Evolutionary conservation across 805 yeast genomes (phyloP).

Genomic region (Lachancea kluyveri): DNA sequence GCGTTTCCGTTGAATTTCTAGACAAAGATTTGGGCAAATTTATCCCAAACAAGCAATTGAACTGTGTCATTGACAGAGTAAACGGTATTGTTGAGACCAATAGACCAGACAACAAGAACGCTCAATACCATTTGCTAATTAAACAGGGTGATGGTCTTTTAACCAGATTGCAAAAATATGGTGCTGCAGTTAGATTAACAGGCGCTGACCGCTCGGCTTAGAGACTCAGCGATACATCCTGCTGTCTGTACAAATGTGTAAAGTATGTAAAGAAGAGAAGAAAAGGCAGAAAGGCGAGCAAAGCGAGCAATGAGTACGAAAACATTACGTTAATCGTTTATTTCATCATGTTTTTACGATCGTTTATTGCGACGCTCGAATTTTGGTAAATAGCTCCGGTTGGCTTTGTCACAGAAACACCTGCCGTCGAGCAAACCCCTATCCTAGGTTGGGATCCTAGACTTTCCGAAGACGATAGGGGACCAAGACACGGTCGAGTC

Average conservation of each 20-base stretch:
- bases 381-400: no score
- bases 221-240: no score
- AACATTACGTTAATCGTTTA: background rate
- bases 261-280: background rate
- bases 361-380: no score
- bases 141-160: slow-evolving; percentile 89
- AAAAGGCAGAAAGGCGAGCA: background rate
- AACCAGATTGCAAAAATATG: slow-evolving; percentile 93
- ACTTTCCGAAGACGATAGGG: no score
- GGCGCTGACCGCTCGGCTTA: slow-evolving; percentile 68
- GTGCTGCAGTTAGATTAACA: slow-evolving; percentile 92
- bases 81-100: slow-evolving; percentile 93
- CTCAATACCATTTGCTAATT: slow-evolving; percentile 81
- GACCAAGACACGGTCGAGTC: no score
- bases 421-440: no score
- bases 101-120: slow-evolving; percentile 93
- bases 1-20: slow-evolving; percentile 79
- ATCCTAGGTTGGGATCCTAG: no score
- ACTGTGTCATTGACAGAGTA: slow-evolving; percentile 93
- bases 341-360: slow-evolving; percentile 1
- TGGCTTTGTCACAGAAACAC: no score
- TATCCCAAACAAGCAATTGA: slow-evolving; percentile 87
- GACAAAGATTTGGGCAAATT: slow-evolving; percentile 84
- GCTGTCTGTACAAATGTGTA: background rate
- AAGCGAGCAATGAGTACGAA: background rate